Percentiles rank a stretch among this genome's conserved stretches.
Conservation (phyloP, 495 filamentous ascomycete species). For the Xylaria sp. region DNA sequence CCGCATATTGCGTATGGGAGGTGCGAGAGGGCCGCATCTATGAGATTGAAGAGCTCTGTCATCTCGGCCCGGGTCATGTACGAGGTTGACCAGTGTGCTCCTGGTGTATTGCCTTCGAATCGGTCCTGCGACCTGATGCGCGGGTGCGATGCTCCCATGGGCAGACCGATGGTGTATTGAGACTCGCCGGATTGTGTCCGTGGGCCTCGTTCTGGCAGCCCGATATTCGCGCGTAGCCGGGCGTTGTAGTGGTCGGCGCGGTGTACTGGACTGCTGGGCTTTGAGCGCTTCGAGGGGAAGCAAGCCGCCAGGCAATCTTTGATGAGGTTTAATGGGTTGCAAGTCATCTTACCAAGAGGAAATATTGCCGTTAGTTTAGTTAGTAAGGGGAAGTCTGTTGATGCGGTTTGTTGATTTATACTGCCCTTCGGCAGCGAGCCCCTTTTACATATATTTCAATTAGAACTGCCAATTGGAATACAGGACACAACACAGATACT, state of each 20-base stretch:
- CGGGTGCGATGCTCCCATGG: background rate
- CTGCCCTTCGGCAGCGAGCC: background rate
- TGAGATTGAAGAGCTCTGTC: conserved; percentile 38
- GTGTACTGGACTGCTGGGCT: background rate
- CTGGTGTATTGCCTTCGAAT: background rate
- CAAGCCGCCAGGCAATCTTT: background rate
- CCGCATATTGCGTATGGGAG: conserved; percentile 51
- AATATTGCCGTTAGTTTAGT: background rate
- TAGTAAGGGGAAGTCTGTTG: background rate
- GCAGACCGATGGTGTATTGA: background rate
- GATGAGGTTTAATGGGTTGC: conserved; percentile 7
- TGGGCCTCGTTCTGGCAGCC: background rate
- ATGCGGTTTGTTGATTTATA: background rate
- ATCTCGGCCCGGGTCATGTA: conserved; percentile 29
- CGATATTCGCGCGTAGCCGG: conserved; percentile 22
- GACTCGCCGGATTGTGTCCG: background rate
- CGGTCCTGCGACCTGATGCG: conserved; percentile 7
- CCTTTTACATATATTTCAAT: conserved; percentile 3
- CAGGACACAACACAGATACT: background rate
- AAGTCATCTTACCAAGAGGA: background rate
- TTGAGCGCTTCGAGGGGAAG: background rate
- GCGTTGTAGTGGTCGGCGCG: conserved; percentile 14
- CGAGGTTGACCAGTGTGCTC: conserved; percentile 27
- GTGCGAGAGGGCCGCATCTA: conserved; percentile 43
- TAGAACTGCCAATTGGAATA: background rate